Evolutionary conservation across 2,329 filamentous ascomycete species (phyloP).

Genomic region (Pseudogymnoascus sp.): DNA sequence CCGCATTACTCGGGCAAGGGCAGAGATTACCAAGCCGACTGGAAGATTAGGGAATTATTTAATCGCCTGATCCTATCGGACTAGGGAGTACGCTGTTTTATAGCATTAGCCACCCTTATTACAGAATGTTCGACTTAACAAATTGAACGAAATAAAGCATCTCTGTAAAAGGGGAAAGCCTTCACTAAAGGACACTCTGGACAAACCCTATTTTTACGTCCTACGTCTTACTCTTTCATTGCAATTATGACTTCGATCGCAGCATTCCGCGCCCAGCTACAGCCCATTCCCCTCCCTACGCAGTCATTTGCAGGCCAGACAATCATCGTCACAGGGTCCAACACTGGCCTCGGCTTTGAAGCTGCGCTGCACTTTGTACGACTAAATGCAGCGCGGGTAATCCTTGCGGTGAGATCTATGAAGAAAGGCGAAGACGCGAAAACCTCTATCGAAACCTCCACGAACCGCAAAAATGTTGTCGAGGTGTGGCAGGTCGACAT

Average conservation of each 20-base stretch:
- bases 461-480: slow-evolving; percentile 8
- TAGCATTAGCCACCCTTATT: background rate
- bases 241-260: background rate
- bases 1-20: background rate
- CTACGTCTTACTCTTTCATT: background rate
- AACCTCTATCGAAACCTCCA: slow-evolving; percentile 24
- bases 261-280: background rate
- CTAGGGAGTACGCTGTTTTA: background rate
- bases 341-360: slow-evolving; percentile 34
- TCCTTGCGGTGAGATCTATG: slow-evolving; percentile 31
- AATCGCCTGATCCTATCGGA: background rate
- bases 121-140: background rate
- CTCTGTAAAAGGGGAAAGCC: background rate
- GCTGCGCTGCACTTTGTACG: slow-evolving; percentile 30
- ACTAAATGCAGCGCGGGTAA: slow-evolving; percentile 29
- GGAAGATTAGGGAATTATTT: background rate
- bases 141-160: background rate
- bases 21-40: background rate
- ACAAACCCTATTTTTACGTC: background rate
- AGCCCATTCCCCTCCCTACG: slow-evolving; percentile 11
- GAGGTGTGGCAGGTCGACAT: slow-evolving; percentile 17
- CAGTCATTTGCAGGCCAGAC: slow-evolving; percentile 21
- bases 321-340: slow-evolving; percentile 34
- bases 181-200: background rate
- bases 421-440: slow-evolving; percentile 30